Percentiles rank a stretch among this genome's conserved stretches.
Evolutionary conservation across 768 basidiomycete genomes (phyloP).

Genomic region (Grammothele lineata): DNA sequence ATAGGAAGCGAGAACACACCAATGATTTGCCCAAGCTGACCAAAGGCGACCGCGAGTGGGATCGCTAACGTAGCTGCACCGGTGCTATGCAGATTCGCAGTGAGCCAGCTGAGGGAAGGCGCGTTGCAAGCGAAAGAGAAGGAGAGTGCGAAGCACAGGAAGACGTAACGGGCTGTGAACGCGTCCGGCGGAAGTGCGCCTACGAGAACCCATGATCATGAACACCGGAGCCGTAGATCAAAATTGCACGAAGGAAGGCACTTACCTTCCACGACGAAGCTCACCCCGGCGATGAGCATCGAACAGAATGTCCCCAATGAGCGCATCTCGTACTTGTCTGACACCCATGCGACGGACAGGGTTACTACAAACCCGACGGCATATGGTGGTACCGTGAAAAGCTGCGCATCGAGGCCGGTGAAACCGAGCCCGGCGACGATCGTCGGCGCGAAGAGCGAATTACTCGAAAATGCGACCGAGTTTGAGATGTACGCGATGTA

Average conservation of each 20-base stretch:
- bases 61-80: constrained; percentile 28
- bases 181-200: constrained; percentile 21
- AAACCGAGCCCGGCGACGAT: constrained; percentile 64
- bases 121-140: constrained; percentile 32
- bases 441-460: constrained; percentile 61
- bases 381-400: constrained; percentile 55
- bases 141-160: constrained; percentile 28
- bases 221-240: not conserved
- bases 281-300: constrained; percentile 15
- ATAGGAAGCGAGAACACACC: constrained; percentile 9
- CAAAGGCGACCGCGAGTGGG: constrained; percentile 31
- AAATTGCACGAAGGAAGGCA: not conserved
- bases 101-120: constrained; percentile 33
- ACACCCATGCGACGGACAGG: constrained; percentile 15
- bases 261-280: constrained; percentile 20
- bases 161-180: constrained; percentile 28
- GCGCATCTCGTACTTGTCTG: constrained; percentile 18
- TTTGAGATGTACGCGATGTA: constrained; percentile 41
- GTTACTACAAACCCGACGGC: constrained; percentile 31
- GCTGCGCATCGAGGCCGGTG: constrained; percentile 47
- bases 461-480: constrained; percentile 39
- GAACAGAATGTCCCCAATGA: constrained; percentile 14
- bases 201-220: not conserved
- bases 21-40: constrained; percentile 34
- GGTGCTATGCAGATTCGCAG: constrained; percentile 30